These are phyloP conservation scores for Phaseolus lunatus DNA, from an alignment of 306 rosid genomes.

Conservation along the genomic window DNA sequence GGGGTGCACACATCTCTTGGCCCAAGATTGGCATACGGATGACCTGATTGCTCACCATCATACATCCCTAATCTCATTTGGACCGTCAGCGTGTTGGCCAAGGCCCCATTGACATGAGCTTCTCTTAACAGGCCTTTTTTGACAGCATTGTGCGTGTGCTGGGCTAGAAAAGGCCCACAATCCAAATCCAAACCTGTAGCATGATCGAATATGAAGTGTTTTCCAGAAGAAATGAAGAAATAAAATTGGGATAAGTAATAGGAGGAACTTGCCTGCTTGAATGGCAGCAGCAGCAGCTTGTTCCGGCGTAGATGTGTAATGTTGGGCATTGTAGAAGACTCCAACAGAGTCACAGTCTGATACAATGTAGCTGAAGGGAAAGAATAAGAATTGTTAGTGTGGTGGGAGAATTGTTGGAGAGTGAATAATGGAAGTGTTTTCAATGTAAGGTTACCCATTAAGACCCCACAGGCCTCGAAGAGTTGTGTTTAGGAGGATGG, in stretches of 20 bases:
- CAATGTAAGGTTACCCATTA: constrained; percentile 55
- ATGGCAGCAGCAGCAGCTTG: constrained; percentile 91
- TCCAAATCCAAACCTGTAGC: constrained; percentile 89
- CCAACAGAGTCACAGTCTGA: constrained; percentile 92
- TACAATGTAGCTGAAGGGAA: constrained; percentile 66
- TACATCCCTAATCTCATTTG: constrained; percentile 91
- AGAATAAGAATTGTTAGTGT: neutral
- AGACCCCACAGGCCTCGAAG: constrained; percentile 79
- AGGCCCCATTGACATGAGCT: constrained; percentile 60
- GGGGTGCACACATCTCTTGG: constrained; percentile 74
- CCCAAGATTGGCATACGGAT: constrained; percentile 67
- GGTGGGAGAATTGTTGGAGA: too few relatives aligned
- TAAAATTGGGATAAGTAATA: too few relatives aligned
- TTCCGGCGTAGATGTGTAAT: constrained; percentile 83
- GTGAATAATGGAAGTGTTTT: neutral
- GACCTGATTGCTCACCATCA: constrained; percentile 63
- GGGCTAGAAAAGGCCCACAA: constrained; percentile 80
- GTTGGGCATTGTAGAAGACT: constrained; percentile 71
- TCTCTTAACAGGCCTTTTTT: constrained; percentile 59
- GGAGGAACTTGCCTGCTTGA: too few relatives aligned
- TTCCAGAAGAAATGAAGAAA: too few relatives aligned
- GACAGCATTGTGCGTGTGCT: constrained; percentile 68
- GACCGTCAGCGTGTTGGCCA: constrained; percentile 61
- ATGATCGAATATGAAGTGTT: too few relatives aligned
- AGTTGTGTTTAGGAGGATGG: constrained; percentile 67